Conservation (phyloP, 2,329 filamentous ascomycete species). For the Achaetomium macrosporum region DNA sequence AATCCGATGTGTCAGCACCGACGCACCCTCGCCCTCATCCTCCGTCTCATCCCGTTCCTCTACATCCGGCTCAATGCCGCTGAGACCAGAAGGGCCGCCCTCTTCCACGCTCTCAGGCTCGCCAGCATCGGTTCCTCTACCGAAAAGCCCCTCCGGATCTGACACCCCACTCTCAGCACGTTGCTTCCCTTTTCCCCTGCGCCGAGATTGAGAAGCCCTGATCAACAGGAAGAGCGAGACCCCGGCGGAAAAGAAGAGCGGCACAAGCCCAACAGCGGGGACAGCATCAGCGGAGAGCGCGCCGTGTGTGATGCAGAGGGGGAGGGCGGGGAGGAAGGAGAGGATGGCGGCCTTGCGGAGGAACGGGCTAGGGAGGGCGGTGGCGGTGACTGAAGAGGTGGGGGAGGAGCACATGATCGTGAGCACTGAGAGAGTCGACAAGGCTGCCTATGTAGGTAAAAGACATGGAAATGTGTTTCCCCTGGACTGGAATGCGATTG, state of each 20-base stretch:
- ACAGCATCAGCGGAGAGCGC: slow-evolving; percentile 30
- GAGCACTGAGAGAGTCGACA: background rate
- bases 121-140: background rate
- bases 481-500: no score
- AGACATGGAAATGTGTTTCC: no score
- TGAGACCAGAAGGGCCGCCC: no score
- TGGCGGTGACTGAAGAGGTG: background rate
- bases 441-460: no score
- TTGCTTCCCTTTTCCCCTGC: background rate
- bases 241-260: slow-evolving; percentile 33
- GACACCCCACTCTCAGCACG: background rate
- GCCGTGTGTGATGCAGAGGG: slow-evolving; percentile 36
- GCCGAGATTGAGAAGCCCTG: slow-evolving; percentile 5
- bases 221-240: slow-evolving; percentile 25
- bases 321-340: slow-evolving; percentile 36
- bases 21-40: background rate
- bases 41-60: background rate
- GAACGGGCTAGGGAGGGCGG: slow-evolving; percentile 6
- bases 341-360: slow-evolving; percentile 31
- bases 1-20: slow-evolving; percentile 28
- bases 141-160: background rate
- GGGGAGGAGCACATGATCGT: background rate
- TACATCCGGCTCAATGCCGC: background rate
- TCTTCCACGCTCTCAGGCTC: background rate
- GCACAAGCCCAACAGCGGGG: slow-evolving; percentile 37